Evolutionary conservation across 805 yeast genomes (phyloP), one percentile per base, ranked within the genome.

Genomic region (Saccharomycopsis fermentans): DNA sequence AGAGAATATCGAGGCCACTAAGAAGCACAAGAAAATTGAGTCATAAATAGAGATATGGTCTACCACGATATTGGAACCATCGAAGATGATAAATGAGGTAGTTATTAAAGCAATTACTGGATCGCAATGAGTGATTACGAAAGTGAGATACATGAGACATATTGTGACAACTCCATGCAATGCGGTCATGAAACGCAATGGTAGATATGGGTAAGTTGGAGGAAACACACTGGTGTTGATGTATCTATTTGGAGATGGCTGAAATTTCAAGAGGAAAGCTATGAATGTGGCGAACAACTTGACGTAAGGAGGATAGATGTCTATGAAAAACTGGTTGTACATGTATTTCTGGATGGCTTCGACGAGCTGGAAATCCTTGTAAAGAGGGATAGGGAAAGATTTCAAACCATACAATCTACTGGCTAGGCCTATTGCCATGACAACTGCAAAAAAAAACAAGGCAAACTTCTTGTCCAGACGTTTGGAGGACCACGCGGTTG

Each of bases 291-390:
- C 83, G 12, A 83, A 68, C 69, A 86, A 70, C 63, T 84, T 82
- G 40, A 79, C 83, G 55, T 86, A 71, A 4, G 92, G 91, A 11
- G 92, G 91, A 63, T 85, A 86, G 29, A 84, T 84, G 65, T 84
- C 90, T 64, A 85, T 73, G 69, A 83, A 85, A 68, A 81, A 84
- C 47, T 77, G 74, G 26, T 88, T 87, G 55, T 73, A 73, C 63
- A 76, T 75, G 69, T 82, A 82, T 39, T 75, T 71, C 50, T 68
- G 64, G 8, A 75, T 73, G 63, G 68, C 74, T 1, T 71, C 70
- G 6, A 76, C 75, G 43, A 74, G 69, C 61, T 76, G 78, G 1
- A 70, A 70, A 62, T 80, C 83, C 63, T 77, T 81, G 62, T 77
- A 77, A n/a, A 77, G 75, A 21, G 78, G 77, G n/a, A 68, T 65